These are phyloP conservation scores for Schizopora paradoxa DNA, from an alignment of 1,284 basidiomycete genomes.

Conservation along the genomic window DNA sequence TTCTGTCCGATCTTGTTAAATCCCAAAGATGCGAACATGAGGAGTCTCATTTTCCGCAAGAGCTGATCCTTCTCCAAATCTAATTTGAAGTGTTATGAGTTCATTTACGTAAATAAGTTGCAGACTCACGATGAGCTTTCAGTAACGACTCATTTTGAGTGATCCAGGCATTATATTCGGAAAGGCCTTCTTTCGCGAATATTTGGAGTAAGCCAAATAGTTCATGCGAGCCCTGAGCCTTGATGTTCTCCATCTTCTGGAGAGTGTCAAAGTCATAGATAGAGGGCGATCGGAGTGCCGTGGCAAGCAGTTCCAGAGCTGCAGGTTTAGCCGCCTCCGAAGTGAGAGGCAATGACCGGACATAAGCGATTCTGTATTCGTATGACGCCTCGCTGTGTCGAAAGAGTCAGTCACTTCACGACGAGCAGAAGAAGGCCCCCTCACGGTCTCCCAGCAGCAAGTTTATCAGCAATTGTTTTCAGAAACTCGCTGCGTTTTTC, in stretches of 20 bases:
- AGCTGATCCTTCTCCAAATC: constrained; percentile 44
- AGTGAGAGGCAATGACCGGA: constrained; percentile 51
- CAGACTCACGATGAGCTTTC: constrained; percentile 54
- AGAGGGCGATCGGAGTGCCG: constrained; percentile 64
- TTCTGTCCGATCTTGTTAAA: constrained; percentile 74
- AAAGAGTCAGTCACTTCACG: neutral
- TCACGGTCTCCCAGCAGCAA: constrained; percentile 54
- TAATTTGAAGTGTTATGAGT: neutral
- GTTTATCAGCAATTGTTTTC: constrained; percentile 58
- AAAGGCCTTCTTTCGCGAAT: constrained; percentile 63
- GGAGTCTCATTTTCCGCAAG: constrained; percentile 77
- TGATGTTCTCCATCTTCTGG: constrained; percentile 68
- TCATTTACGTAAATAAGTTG: neutral
- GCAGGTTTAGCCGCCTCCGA: constrained; percentile 46
- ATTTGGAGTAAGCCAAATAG: constrained; percentile 66
- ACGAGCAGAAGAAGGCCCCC: constrained; percentile 25
- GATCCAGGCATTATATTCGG: constrained; percentile 64
- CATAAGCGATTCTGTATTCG: constrained; percentile 56
- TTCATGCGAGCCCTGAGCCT: constrained; percentile 63
- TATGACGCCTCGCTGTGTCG: constrained; percentile 50
- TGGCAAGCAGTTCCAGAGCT: constrained; percentile 57
- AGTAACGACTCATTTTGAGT: constrained; percentile 46
- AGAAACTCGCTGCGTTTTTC: constrained; percentile 70
- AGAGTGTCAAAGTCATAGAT: constrained; percentile 82
- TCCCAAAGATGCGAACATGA: constrained; percentile 76